Conservation (phyloP, 1,139 yeast genomes). For the Scheffersomyces illinoinensis region DNA sequence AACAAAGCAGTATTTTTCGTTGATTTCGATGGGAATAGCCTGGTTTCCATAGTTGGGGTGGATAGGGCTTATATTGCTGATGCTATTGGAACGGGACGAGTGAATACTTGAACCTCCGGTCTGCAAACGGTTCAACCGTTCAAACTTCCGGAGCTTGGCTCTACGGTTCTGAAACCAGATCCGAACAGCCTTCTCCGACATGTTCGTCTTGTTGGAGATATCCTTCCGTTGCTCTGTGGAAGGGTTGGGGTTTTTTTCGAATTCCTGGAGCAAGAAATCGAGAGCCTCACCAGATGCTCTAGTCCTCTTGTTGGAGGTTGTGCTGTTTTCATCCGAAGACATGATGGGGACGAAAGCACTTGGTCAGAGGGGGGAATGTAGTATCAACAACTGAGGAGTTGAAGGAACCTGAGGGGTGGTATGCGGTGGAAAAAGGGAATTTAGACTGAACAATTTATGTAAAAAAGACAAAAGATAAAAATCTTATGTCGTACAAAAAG, state of each 20-base stretch:
- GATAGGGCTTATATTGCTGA: slow-evolving; percentile 10
- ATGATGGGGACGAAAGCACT: slow-evolving; percentile 3
- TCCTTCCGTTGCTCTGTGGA: slow-evolving; percentile 65
- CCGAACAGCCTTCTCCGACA: slow-evolving; percentile 89
- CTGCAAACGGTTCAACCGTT: slow-evolving; percentile 36
- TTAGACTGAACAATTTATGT: not conserved
- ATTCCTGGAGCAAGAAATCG: slow-evolving; percentile 67
- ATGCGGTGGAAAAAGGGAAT: not conserved
- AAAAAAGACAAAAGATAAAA: not conserved
- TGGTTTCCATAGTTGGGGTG: slow-evolving; percentile 1
- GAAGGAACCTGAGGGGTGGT: not conserved
- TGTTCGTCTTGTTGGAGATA: slow-evolving; percentile 73
- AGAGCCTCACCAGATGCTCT: slow-evolving; percentile 87
- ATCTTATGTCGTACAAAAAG: not conserved
- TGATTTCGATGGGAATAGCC: slow-evolving; percentile 52
- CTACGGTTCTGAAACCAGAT: slow-evolving; percentile 95
- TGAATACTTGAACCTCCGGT: slow-evolving; percentile 8
- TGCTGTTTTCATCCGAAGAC: slow-evolving; percentile 20
- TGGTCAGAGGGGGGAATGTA: not conserved
- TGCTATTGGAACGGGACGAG: slow-evolving; percentile 24
- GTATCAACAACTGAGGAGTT: not conserved
- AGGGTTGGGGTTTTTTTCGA: slow-evolving; percentile 72
- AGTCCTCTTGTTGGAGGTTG: slow-evolving; percentile 36
- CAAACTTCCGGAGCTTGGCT: slow-evolving; percentile 71
- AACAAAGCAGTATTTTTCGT: slow-evolving; percentile 66